Percentiles rank a stretch among this genome's conserved stretches.
phyloP scores from a whole-genome alignment of 352 stramenopile species.

The Phytophthora vignae region DNA sequence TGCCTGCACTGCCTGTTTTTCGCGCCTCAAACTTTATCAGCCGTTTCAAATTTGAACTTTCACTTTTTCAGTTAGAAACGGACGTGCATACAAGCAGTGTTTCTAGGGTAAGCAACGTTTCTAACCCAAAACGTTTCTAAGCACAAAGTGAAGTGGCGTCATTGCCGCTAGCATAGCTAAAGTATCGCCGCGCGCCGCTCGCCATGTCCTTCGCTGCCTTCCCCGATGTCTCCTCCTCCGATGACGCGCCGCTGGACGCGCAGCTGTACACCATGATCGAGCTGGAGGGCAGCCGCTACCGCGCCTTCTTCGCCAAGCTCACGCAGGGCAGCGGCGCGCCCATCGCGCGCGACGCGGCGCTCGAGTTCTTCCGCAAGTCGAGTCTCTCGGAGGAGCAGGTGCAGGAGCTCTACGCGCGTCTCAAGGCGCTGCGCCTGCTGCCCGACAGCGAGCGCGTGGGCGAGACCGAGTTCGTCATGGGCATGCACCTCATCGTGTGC shows the following conservation, averaged over 20 bases:
- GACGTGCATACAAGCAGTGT: not conserved
- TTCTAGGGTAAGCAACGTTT: not conserved
- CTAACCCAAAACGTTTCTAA: not conserved
- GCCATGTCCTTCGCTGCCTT: not conserved
- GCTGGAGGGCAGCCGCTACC: slow-evolving; percentile 61
- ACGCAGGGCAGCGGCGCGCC: slow-evolving; percentile 20
- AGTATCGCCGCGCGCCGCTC: not conserved
- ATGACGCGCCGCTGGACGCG: slow-evolving; percentile 36
- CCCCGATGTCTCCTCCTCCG: not conserved
- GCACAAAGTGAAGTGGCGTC: not conserved
- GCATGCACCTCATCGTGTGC: slow-evolving; percentile 86
- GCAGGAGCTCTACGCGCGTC: slow-evolving; percentile 47
- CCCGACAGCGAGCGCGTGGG: slow-evolving; percentile 42
- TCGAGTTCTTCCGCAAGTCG: slow-evolving; percentile 73
- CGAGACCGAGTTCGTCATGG: slow-evolving; percentile 69
- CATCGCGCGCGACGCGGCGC: slow-evolving; percentile 38
- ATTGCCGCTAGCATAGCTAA: not conserved
- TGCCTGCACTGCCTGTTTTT: too few species aligned
- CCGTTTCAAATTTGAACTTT: not conserved
- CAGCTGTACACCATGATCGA: slow-evolving; percentile 75
- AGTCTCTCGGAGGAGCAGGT: slow-evolving; percentile 63
- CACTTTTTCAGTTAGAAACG: not conserved
- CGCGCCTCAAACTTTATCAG: not conserved
- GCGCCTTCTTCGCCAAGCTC: slow-evolving; percentile 67
- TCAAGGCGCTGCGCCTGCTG: slow-evolving; percentile 58